phyloP scores from a whole-genome alignment of 768 basidiomycete genomes.

The Glaciozyma martinii region DNA sequence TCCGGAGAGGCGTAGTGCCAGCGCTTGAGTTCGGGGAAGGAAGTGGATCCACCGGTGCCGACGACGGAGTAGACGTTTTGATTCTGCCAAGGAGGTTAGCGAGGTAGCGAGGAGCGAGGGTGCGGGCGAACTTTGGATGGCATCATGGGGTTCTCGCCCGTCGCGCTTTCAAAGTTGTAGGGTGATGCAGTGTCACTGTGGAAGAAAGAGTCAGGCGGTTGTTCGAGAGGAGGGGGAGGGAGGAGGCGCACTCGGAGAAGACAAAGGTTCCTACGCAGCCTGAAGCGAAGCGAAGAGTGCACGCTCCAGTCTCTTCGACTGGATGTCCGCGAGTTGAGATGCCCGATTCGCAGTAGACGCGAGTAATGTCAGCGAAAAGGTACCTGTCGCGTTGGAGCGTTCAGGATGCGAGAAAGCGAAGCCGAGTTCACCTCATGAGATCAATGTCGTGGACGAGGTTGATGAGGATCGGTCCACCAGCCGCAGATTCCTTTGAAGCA shows the following conservation, averaged over 20 bases:
- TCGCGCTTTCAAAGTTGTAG: constrained; percentile 26
- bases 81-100: too few species aligned
- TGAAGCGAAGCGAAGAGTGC: constrained; percentile 24
- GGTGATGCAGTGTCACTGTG: constrained; percentile 30
- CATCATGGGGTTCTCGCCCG: constrained; percentile 33
- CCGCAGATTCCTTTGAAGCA: too few species aligned
- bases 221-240: too few species aligned
- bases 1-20: constrained; percentile 12
- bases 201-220: too few species aligned
- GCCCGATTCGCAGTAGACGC: constrained; percentile 26
- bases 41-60: constrained; percentile 20
- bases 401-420: neutral
- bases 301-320: constrained; percentile 31
- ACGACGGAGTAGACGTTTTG: constrained; percentile 27
- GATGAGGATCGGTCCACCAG: constrained; percentile 20
- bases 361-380: constrained; percentile 26
- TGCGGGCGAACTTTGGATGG: constrained; percentile 2
- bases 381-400: constrained; percentile 28
- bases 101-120: too few species aligned
- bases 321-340: constrained; percentile 14
- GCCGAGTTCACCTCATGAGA: neutral
- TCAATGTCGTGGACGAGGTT: constrained; percentile 10
- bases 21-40: constrained; percentile 19
- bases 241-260: constrained; percentile 29
- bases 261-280: constrained; percentile 31